These are phyloP conservation scores for Spergularia marina DNA, from an alignment of 148 eudicot species.

Conservation along the genomic window DNA sequence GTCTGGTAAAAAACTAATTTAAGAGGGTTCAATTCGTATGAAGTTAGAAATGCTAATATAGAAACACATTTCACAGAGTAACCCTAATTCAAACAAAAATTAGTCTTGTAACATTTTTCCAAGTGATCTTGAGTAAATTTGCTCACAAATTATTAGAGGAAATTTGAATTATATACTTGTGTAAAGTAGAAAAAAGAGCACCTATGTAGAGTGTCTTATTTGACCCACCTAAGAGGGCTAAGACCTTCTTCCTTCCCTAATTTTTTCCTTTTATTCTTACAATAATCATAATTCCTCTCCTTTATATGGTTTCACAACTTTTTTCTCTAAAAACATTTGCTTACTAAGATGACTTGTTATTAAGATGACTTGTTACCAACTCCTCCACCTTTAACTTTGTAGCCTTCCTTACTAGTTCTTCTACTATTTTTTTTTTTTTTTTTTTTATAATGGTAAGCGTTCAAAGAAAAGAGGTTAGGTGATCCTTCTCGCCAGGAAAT, in stretches of 20 bases:
- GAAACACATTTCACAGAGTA: too few relatives aligned
- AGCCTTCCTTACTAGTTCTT: conserved; percentile 3
- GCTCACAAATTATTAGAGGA: not conserved
- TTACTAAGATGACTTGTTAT: too few relatives aligned
- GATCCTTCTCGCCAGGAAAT: too few relatives aligned
- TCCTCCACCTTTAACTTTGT: conserved; percentile 19
- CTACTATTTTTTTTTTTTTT: too few relatives aligned
- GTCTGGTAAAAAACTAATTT: too few relatives aligned
- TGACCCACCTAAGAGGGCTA: conserved; percentile 19
- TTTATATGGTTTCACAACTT: conserved; percentile 12
- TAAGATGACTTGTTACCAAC: conserved; percentile 25
- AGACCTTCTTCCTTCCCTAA: not conserved
- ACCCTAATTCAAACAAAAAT: too few relatives aligned
- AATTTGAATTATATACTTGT: not conserved
- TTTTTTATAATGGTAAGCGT: too few relatives aligned
- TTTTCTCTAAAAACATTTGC: conserved; percentile 12
- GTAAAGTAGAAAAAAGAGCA: not conserved
- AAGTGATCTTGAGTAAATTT: not conserved
- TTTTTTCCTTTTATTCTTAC: not conserved
- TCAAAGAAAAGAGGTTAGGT: too few relatives aligned
- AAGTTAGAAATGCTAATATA: too few relatives aligned
- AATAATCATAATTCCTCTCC: not conserved
- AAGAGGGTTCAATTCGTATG: too few relatives aligned
- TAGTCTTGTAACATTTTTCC: too few relatives aligned
- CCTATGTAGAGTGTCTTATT: conserved; percentile 1